Conservation (phyloP, 768 basidiomycete species). For the Austroboletus eburneus region DNA sequence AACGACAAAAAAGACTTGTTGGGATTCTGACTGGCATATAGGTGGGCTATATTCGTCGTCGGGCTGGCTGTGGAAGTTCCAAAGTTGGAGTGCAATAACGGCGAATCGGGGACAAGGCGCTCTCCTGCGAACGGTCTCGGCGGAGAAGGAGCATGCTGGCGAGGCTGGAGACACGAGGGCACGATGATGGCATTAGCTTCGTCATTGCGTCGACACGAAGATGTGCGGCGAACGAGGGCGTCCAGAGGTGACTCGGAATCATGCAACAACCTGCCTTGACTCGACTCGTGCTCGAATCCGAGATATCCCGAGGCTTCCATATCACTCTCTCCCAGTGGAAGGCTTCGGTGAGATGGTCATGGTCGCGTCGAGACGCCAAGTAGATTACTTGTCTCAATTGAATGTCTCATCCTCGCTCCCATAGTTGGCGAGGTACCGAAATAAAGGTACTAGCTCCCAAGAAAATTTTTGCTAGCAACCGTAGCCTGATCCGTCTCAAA, state of each 20-base stretch:
- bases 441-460: slow-evolving; percentile 8
- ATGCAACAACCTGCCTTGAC: slow-evolving; percentile 30
- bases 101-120: slow-evolving; percentile 38
- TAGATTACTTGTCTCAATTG: not conserved
- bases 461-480: slow-evolving; percentile 2
- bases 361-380: not conserved
- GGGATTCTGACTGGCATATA: slow-evolving; percentile 12
- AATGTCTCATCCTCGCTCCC: not conserved
- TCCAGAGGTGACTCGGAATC: slow-evolving; percentile 60
- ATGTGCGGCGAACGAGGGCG: slow-evolving; percentile 51
- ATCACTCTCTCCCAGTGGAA: slow-evolving; percentile 6
- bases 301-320: slow-evolving; percentile 14
- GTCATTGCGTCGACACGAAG: slow-evolving; percentile 35
- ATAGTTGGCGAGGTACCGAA: slow-evolving; percentile 4
- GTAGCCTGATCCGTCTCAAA: no score
- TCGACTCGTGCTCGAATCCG: slow-evolving; percentile 17
- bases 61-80: slow-evolving; percentile 38
- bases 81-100: slow-evolving; percentile 48
- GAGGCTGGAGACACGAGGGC: slow-evolving; percentile 13
- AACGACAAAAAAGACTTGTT: slow-evolving; percentile 27
- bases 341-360: slow-evolving; percentile 7
- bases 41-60: slow-evolving; percentile 19
- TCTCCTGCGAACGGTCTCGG: slow-evolving; percentile 8
- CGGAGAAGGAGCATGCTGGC: slow-evolving; percentile 1
- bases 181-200: not conserved